phyloP scores from a whole-genome alignment of 192 early-diverging fungal species.

The Coemansia sp. region DNA sequence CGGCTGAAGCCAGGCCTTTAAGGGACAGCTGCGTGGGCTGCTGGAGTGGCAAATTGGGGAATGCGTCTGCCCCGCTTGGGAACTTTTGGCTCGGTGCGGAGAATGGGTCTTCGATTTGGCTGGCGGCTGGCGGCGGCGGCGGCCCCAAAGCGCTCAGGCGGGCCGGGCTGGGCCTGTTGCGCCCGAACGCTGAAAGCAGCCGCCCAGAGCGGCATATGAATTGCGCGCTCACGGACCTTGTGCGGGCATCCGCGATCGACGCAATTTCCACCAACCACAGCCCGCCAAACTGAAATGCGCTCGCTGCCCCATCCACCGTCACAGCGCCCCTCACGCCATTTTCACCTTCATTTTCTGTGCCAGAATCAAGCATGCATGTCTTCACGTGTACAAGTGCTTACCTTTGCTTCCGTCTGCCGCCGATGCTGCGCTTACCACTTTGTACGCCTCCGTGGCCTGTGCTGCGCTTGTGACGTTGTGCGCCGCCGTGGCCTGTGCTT shows the following conservation, averaged over 20 bases:
- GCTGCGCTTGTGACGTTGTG: neutral
- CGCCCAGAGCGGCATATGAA: neutral
- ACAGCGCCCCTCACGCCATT: constrained; percentile 4
- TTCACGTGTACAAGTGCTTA: constrained; percentile 3
- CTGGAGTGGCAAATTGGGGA: constrained; percentile 5
- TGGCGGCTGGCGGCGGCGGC: neutral
- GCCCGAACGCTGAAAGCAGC: neutral
- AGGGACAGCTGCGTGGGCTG: neutral
- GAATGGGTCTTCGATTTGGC: neutral
- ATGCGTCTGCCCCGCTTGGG: neutral
- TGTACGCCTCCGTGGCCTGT: neutral
- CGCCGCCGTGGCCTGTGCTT: constrained; percentile 9
- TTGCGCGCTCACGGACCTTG: neutral
- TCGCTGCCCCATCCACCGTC: neutral
- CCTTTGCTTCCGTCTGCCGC: constrained; percentile 10
- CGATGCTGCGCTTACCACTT: neutral
- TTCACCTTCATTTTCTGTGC: neutral
- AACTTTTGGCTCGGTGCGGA: constrained; percentile 9
- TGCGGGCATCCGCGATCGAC: constrained; percentile 17
- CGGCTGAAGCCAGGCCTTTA: neutral
- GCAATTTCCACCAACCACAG: constrained; percentile 21
- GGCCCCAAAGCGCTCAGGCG: neutral
- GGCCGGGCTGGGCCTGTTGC: neutral
- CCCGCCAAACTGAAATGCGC: neutral
- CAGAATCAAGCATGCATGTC: neutral